Conservation (phyloP, 2,329 filamentous ascomycete genomes). For the Sphaerulina musiva region DNA sequence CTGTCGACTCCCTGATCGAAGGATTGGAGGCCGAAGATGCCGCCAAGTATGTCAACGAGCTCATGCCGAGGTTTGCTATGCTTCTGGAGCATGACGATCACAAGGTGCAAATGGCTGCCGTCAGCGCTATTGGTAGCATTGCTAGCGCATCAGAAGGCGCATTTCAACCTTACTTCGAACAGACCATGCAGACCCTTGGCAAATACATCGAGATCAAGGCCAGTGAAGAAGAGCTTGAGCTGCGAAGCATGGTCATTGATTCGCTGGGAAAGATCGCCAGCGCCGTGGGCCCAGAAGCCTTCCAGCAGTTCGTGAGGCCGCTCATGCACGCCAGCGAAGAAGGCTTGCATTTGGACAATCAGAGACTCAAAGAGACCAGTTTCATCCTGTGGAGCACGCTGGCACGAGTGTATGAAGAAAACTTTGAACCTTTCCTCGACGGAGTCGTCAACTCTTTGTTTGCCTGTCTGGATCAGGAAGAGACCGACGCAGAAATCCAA, state of each 20-base stretch:
- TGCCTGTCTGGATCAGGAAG: slow-evolving; percentile 80
- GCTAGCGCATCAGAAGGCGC: slow-evolving; percentile 74
- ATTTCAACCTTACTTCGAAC: slow-evolving; percentile 86
- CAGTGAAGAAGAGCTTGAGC: slow-evolving; percentile 79
- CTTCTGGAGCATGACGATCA: slow-evolving; percentile 79
- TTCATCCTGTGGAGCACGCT: slow-evolving; percentile 96
- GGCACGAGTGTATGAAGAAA: slow-evolving; percentile 83
- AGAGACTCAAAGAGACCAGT: slow-evolving; percentile 86
- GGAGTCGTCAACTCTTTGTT: slow-evolving; percentile 76
- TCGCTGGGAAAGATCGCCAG: slow-evolving; percentile 87
- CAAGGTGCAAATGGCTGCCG: slow-evolving; percentile 83
- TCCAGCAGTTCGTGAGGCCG: slow-evolving; percentile 84
- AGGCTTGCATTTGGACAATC: slow-evolving; percentile 79
- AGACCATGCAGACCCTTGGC: slow-evolving; percentile 83
- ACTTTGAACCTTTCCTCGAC: slow-evolving; percentile 70
- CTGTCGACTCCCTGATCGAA: slow-evolving; percentile 85
- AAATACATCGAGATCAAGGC: slow-evolving; percentile 80
- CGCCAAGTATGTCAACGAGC: slow-evolving; percentile 69
- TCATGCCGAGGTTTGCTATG: slow-evolving; percentile 77
- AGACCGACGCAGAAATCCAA: slow-evolving; percentile 70
- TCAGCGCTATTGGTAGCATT: slow-evolving; percentile 83
- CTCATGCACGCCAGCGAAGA: slow-evolving; percentile 92
- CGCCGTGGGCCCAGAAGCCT: slow-evolving; percentile 76
- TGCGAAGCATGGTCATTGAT: slow-evolving; percentile 85
- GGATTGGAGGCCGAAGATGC: slow-evolving; percentile 76